A percentile compares a stretch with the other conserved stretches of the same genome.
Evolutionary conservation across 192 early-diverging fungal genomes (phyloP).

Genomic region (Phlyctochytrium bullatum): DNA sequence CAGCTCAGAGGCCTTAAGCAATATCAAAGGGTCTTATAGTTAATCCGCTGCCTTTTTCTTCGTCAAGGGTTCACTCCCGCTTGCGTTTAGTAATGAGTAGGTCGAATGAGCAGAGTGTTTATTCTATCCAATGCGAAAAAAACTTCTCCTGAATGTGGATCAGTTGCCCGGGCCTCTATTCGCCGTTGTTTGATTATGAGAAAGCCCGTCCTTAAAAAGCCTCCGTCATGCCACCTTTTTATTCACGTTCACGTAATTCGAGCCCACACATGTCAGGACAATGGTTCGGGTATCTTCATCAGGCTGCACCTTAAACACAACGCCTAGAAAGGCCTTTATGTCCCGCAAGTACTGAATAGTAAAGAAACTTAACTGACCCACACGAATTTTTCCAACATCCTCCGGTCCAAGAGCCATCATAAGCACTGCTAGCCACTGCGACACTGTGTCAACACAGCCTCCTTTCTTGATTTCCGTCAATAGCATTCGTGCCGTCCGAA

Average conservation of each 20-base stretch:
- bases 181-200: too few species aligned
- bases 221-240: constrained; percentile 57
- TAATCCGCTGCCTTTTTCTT: too few species aligned
- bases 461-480: constrained; percentile 80
- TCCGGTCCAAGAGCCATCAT: constrained; percentile 87
- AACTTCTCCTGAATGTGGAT: too few species aligned
- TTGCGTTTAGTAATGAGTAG: too few species aligned
- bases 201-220: not conserved
- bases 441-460: constrained; percentile 85
- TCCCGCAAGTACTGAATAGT: constrained; percentile 94
- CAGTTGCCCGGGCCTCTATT: too few species aligned
- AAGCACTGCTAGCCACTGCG: constrained; percentile 85
- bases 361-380: constrained; percentile 82
- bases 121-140: too few species aligned
- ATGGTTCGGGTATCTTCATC: constrained; percentile 70
- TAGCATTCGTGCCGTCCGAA: constrained; percentile 70
- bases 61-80: too few species aligned
- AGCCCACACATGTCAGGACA: constrained; percentile 83
- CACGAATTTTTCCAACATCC: constrained; percentile 87
- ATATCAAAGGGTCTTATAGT: too few species aligned
- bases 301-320: constrained; percentile 84
- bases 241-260: constrained; percentile 86
- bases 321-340: constrained; percentile 83
- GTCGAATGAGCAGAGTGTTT: too few species aligned
- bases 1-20: too few species aligned